phyloP scores from a whole-genome alignment of 202 grass and related monocot species.

The Setaria viridis region DNA sequence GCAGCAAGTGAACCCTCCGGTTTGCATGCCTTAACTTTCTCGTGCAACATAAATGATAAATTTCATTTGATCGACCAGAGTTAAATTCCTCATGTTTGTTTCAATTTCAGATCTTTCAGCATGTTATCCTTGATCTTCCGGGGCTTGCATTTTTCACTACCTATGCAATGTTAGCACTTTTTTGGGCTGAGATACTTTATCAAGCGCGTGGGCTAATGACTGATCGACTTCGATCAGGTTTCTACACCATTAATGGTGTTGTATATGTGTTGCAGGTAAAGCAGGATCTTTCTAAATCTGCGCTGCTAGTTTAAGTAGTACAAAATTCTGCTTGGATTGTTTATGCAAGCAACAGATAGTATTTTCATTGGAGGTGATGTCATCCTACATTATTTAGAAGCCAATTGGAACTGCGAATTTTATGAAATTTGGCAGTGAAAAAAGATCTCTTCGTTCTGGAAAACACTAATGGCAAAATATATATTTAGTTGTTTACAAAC shows the following conservation, averaged over 20 bases:
- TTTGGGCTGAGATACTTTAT: conserved; percentile 98
- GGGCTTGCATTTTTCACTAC: conserved; percentile 96
- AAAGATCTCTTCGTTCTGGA: not conserved
- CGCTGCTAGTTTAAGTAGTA: conserved; percentile 10
- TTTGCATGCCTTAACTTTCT: conserved; percentile 42
- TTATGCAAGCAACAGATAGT: not conserved
- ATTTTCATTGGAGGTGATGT: not conserved
- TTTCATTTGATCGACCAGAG: conserved; percentile 12
- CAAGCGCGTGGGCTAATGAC: conserved; percentile 79
- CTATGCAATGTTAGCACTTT: conserved; percentile 79
- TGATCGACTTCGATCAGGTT: conserved; percentile 78
- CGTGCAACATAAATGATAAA: conserved; percentile 16
- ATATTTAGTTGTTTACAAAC: not conserved
- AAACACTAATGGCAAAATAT: not conserved
- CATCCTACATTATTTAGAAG: not conserved
- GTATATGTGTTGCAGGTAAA: conserved; percentile 86
- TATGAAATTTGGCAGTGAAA: conserved; percentile 19
- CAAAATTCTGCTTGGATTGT: not conserved
- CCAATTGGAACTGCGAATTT: not conserved
- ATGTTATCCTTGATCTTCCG: conserved; percentile 88
- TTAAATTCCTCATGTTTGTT: conserved; percentile 32
- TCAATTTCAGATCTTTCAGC: conserved; percentile 84
- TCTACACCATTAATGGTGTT: conserved; percentile 66
- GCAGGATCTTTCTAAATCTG: not conserved
- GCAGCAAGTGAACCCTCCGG: conserved; percentile 77